These are phyloP conservation scores for Schizosaccharomyces lindneri DNA, from an alignment of 805 yeast species.

Conservation along the genomic window DNA sequence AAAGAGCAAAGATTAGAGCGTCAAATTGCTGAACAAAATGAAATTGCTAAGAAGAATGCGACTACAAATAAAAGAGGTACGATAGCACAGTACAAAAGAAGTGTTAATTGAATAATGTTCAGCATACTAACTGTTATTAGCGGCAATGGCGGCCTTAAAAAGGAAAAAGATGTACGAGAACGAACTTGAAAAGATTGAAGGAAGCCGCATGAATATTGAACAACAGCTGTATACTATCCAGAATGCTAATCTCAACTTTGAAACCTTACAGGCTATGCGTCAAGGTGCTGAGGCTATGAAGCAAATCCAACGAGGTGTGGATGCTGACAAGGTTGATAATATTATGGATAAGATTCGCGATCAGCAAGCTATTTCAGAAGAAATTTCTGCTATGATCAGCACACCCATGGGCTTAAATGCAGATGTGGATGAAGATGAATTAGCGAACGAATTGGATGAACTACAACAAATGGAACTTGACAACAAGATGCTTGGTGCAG, in stretches of 20 bases:
- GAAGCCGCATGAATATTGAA: constrained; percentile 74
- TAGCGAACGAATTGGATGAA: constrained; percentile 78
- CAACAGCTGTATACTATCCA: constrained; percentile 77
- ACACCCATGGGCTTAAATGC: constrained; percentile 67
- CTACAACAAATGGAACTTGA: constrained; percentile 63
- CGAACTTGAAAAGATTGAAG: constrained; percentile 55
- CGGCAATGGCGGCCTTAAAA: constrained; percentile 69
- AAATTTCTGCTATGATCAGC: constrained; percentile 85
- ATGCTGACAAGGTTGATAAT: constrained; percentile 86
- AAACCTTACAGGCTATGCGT: constrained; percentile 96
- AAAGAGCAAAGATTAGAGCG: constrained; percentile 58
- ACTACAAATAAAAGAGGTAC: constrained; percentile 32
- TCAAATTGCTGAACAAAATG: constrained; percentile 62
- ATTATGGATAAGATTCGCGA: constrained; percentile 97
- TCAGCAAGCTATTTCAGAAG: constrained; percentile 84
- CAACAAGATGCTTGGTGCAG: constrained; percentile 26
- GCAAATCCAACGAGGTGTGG: constrained; percentile 78
- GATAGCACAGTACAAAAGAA: not conserved
- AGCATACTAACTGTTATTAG: constrained; percentile 9
- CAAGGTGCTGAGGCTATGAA: constrained; percentile 95
- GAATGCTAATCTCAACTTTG: constrained; percentile 83
- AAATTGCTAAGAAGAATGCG: constrained; percentile 53
- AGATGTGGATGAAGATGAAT: constrained; percentile 67
- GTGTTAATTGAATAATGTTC: not conserved
- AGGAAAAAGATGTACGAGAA: constrained; percentile 62